Conservation (phyloP, 345 rosid genomes). For the Odontarrhena argentea region DNA sequence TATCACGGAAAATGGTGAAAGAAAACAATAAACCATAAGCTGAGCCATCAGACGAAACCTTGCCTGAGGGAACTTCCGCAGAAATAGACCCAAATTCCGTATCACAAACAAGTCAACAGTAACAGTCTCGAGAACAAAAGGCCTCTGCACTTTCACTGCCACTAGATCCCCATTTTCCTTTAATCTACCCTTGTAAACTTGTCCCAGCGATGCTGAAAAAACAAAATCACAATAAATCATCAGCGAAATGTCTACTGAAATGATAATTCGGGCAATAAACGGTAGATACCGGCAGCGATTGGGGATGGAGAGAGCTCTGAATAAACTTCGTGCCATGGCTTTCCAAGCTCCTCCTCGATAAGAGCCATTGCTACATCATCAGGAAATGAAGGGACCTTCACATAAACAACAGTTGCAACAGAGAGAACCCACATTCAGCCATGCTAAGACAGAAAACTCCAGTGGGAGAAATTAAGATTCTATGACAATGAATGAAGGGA, state of each 20-base stretch:
- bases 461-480: background rate
- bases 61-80: conserved; percentile 95
- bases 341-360: conserved; percentile 90
- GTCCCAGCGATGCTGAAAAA: conserved; percentile 90
- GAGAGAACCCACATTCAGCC: conserved; percentile 2
- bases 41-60: conserved; percentile 32
- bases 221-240: conserved; percentile 30
- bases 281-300: conserved; percentile 80
- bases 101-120: conserved; percentile 84
- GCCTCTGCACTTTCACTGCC: conserved; percentile 96
- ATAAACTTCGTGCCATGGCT: conserved; percentile 81
- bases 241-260: background rate
- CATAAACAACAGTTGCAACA: conserved; percentile 42
- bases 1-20: conserved; percentile 2
- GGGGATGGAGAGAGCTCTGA: conserved; percentile 95
- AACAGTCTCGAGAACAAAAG: conserved; percentile 96
- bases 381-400: conserved; percentile 97
- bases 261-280: background rate
- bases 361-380: conserved; percentile 98
- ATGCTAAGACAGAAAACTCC: background rate
- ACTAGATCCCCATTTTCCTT: conserved; percentile 91
- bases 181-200: conserved; percentile 86
- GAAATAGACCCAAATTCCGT: conserved; percentile 78
- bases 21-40: conserved; percentile 27
- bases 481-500: background rate